A percentile compares a stretch with the other conserved stretches of the same genome.
These are phyloP conservation scores for Metarhizium guizhouense DNA, from an alignment of 2,329 filamentous ascomycete species.

Conservation along the genomic window DNA sequence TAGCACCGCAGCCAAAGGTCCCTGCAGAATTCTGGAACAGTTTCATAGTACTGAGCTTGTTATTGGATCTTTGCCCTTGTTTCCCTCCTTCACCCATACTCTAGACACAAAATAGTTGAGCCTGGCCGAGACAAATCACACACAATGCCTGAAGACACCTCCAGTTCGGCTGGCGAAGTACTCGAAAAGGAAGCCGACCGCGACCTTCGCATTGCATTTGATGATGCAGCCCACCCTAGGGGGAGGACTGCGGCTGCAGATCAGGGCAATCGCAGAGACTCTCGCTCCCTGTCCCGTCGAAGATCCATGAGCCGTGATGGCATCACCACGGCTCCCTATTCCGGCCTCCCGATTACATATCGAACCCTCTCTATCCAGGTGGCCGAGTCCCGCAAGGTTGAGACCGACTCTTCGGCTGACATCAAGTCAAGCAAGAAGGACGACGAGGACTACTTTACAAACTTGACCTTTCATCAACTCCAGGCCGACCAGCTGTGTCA, in stretches of 20 bases:
- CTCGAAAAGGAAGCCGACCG: conserved; percentile 14
- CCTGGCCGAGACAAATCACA: not conserved
- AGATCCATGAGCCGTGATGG: conserved; percentile 15
- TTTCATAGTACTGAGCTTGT: not conserved
- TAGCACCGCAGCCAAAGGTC: conserved; percentile 3
- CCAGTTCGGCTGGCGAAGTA: conserved; percentile 7
- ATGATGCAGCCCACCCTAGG: conserved; percentile 14
- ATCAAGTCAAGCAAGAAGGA: conserved; percentile 19
- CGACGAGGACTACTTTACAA: conserved; percentile 34
- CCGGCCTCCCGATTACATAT: conserved; percentile 29
- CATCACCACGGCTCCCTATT: conserved; percentile 23
- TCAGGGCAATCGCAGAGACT: conserved; percentile 2
- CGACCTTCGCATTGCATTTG: conserved; percentile 17
- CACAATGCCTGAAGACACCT: conserved; percentile 12
- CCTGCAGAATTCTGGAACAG: not conserved
- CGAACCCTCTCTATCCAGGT: conserved; percentile 32
- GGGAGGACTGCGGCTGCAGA: conserved; percentile 8
- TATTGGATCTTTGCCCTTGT: not conserved
- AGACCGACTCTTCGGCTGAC: conserved; percentile 12
- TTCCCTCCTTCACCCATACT: not conserved
- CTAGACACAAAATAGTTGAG: not conserved
- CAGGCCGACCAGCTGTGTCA: conserved; percentile 25
- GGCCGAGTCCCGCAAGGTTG: conserved; percentile 24
- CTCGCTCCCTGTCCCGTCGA: conserved; percentile 14
- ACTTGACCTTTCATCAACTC: conserved; percentile 29